These are phyloP conservation scores for Sequoiadendron giganteum DNA, from an alignment of 75 land plant genomes.

Conservation along the genomic window DNA sequence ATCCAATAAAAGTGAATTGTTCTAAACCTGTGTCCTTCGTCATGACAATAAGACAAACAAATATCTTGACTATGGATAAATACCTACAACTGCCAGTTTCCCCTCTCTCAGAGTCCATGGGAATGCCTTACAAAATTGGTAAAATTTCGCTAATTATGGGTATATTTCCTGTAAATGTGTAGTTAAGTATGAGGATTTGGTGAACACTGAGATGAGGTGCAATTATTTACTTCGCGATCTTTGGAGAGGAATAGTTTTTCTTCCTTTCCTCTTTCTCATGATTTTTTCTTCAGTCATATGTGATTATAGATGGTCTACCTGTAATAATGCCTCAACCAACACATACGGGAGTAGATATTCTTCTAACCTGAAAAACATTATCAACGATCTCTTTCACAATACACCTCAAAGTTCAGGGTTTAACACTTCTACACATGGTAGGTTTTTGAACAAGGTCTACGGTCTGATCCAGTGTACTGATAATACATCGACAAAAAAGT, in stretches of 20 bases:
- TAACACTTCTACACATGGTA: background rate
- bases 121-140: no score
- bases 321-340: background rate
- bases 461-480: background rate
- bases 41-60: no score
- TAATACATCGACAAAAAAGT: background rate
- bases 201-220: background rate
- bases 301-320: background rate
- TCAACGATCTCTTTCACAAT: background rate
- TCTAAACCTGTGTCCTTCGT: no score
- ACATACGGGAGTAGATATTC: background rate
- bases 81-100: no score
- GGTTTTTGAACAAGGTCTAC: background rate
- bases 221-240: no score
- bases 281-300: background rate
- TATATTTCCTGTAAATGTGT: no score
- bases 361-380: background rate
- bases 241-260: background rate
- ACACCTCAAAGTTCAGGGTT: slow-evolving; percentile 1
- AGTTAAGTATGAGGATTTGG: no score
- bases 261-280: background rate
- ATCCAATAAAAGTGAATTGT: no score
- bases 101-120: no score
- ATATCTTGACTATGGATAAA: no score
- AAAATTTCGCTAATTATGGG: no score